Conservation (phyloP, 1,284 basidiomycete species). For the Puccinia coronata region DNA sequence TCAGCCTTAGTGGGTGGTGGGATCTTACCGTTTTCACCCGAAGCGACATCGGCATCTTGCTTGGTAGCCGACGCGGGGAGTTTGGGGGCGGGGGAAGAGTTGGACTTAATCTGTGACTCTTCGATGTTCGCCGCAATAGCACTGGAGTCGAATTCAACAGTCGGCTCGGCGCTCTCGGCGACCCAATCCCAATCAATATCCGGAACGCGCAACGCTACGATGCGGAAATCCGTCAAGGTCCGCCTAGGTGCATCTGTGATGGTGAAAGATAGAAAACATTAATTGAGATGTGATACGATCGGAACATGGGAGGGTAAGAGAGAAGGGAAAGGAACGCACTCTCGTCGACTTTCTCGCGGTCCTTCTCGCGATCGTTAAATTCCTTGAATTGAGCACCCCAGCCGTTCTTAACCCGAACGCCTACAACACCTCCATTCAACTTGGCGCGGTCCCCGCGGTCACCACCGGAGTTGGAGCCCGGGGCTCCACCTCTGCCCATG, state of each 20-base stretch:
- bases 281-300: no score
- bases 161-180: conserved; percentile 1
- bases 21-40: not conserved
- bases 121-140: not conserved
- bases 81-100: not conserved
- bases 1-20: not conserved
- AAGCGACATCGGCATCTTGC: conserved; percentile 25
- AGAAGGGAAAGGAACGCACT: not conserved
- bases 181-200: conserved; percentile 61
- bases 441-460: not conserved
- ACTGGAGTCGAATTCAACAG: not conserved
- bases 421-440: not conserved
- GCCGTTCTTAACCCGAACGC: conserved; percentile 17
- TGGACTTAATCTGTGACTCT: not conserved
- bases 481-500: not conserved
- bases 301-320: not conserved
- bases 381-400: conserved; percentile 46
- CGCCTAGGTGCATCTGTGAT: conserved; percentile 59
- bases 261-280: not conserved
- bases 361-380: conserved; percentile 27
- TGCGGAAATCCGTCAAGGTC: conserved; percentile 93
- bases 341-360: conserved; percentile 28
- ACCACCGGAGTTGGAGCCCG: not conserved
- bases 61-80: not conserved
- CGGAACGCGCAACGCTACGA: conserved; percentile 77